Base-by-base conservation (phyloP, 352 stramenopile species). In the Pythium angustatum region DNA sequence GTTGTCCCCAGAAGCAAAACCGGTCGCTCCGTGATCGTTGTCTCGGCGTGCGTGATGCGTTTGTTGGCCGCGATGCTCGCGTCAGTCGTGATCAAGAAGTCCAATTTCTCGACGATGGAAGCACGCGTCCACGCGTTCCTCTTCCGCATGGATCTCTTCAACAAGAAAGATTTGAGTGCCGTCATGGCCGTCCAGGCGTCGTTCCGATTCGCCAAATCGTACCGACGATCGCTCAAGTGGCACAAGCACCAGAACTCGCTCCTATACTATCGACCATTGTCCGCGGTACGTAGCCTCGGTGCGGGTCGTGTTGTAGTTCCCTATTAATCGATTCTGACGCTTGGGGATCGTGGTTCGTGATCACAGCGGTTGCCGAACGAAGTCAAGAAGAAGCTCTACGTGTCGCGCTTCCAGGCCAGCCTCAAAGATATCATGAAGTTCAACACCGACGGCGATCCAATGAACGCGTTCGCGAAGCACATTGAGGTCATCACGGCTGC, bases 381-480 rank as follows among this genome's bases (percentile, higher is more conserved):
- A 59, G 75, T 91, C 1, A 91, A 91, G 65, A 89, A 88, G 62
- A 91, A 91, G 49, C 57, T 91, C 0, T 85, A 88, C 59, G 68
- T 80, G 19, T 82, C 79, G 6, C 78, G 73, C 12, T 91, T 91
- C 56, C 79, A 91, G 50, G 60, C 72, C n/a, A 81, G 67, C 45
- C 63, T 91, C 17, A 89, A 89, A 44, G 70, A 87, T 19, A 91
- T 91, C n/a, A 81, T 88, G 62, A 89, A 88, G 66, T 87, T 86
- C 73, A 86, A 88, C 62, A 91, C 75, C 17, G 82, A 91, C 34
- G 79, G 79, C 5, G 82, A 91, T 48, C 75, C 79, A 30, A 66
- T 91, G 45, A 91, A 88, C 57, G 45, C 73, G 21, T 91, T 91
- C 52, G 70, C 73, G 3, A 89, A 87, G 65, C 82, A 91, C 34